Conservation (phyloP, 2,329 filamentous ascomycete genomes). For the Sporothrix schenckii region DNA sequence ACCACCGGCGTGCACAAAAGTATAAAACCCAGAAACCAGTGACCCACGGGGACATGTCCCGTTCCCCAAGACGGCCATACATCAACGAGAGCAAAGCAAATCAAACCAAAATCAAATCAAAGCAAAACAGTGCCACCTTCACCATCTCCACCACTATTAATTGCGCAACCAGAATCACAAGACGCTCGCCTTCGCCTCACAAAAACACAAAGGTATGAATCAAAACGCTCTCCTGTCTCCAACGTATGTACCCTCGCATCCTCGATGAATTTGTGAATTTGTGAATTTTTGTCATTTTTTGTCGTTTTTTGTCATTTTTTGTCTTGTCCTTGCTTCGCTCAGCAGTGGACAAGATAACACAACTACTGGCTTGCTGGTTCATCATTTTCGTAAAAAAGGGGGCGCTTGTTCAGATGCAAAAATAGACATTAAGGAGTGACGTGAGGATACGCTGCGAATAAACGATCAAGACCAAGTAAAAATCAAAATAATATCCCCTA, state of each 20-base stretch:
- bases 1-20: not conserved
- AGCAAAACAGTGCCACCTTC: not conserved
- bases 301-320: not conserved
- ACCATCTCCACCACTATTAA: not conserved
- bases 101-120: not conserved
- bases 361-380: too few species aligned
- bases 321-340: conserved; percentile 4
- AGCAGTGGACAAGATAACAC: too few species aligned
- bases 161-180: not conserved
- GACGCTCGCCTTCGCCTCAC: not conserved
- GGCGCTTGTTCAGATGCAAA: conserved; percentile 11
- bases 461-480: not conserved
- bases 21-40: conserved; percentile 17
- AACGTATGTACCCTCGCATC: conserved; percentile 12
- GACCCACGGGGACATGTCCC: not conserved
- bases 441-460: conserved; percentile 5
- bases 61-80: not conserved
- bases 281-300: not conserved
- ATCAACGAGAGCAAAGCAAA: not conserved
- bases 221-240: not conserved
- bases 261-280: not conserved
- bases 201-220: not conserved
- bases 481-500: not conserved
- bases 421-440: conserved; percentile 32
- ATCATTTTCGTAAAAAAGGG: conserved; percentile 5